A percentile compares a stretch with the other conserved stretches of the same genome.
Evolutionary conservation across 192 early-diverging fungal species (phyloP).

Genomic region (Podila epigama): DNA sequence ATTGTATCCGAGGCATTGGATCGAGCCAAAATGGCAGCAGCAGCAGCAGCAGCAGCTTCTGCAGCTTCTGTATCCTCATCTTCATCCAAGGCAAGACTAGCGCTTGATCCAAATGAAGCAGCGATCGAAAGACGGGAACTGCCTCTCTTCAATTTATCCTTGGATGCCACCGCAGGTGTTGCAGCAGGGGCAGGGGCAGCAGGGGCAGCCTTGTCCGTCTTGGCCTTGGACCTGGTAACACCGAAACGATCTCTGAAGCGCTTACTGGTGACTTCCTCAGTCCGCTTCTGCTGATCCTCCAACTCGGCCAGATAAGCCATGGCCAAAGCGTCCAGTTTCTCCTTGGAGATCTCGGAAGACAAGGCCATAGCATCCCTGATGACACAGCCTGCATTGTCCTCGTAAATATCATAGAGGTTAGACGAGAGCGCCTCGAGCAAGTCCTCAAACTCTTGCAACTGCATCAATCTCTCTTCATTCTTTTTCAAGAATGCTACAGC

Average conservation of each 20-base stretch:
- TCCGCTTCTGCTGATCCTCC: conserved; percentile 60
- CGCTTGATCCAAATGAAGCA: conserved; percentile 31
- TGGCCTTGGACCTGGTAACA: conserved; percentile 13
- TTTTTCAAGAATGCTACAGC: conserved; percentile 90
- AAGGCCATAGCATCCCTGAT: conserved; percentile 85
- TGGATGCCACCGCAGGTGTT: too few relatives aligned
- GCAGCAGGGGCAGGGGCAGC: too few relatives aligned
- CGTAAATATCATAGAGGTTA: conserved; percentile 84
- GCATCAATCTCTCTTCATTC: conserved; percentile 74
- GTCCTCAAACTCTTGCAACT: conserved; percentile 78
- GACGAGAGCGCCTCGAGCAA: conserved; percentile 83
- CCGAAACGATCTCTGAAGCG: conserved; percentile 56
- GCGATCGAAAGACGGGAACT: conserved; percentile 41
- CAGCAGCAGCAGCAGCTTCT: too few relatives aligned
- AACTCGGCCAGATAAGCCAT: conserved; percentile 61
- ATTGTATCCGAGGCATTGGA: conserved; percentile 29
- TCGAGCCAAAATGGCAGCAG: not conserved
- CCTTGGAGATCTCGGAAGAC: conserved; percentile 68
- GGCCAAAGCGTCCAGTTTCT: conserved; percentile 77
- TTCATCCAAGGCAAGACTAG: conserved; percentile 6
- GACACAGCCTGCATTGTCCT: conserved; percentile 62
- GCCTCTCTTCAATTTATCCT: conserved; percentile 25
- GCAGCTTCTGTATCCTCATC: conserved; percentile 10
- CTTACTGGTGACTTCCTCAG: conserved; percentile 56
- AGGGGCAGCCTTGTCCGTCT: conserved; percentile 15